Evolutionary conservation across 257 asterid genomes (phyloP).

Genomic region (Cinchona pubescens): DNA sequence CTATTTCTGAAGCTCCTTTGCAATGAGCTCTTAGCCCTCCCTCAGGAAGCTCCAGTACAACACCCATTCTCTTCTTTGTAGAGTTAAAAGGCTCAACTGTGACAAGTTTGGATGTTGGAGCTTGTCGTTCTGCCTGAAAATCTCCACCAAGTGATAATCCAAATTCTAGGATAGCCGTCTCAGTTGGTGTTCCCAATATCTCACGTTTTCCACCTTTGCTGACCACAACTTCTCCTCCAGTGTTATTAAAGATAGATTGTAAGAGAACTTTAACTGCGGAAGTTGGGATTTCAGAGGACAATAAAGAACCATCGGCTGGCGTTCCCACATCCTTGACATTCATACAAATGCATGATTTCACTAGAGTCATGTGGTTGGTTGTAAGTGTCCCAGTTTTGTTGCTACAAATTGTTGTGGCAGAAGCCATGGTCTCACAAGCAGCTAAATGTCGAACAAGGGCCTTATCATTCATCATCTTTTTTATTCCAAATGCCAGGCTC

Average conservation of each 20-base stretch:
- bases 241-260: constrained; percentile 77
- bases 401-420: constrained; percentile 84
- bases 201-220: constrained; percentile 51
- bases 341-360: constrained; percentile 77
- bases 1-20: constrained; percentile 89
- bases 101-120: constrained; percentile 44
- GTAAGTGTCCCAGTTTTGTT: constrained; percentile 92
- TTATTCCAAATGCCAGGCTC: constrained; percentile 91
- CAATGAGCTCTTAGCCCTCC: constrained; percentile 69
- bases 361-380: constrained; percentile 85
- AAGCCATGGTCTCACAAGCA: constrained; percentile 98
- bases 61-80: constrained; percentile 78
- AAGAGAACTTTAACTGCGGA: constrained; percentile 39
- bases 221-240: constrained; percentile 84
- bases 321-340: constrained; percentile 39
- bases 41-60: constrained; percentile 64
- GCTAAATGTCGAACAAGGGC: constrained; percentile 89
- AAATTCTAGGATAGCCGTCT: constrained; percentile 75
- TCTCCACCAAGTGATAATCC: constrained; percentile 77
- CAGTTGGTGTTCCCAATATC: constrained; percentile 88
- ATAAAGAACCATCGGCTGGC: constrained; percentile 28
- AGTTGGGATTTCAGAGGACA: constrained; percentile 47
- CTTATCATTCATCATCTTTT: constrained; percentile 93
- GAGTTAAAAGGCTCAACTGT: constrained; percentile 91
- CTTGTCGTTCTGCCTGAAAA: constrained; percentile 47